phyloP scores from a whole-genome alignment of 257 asterid species.

The Solanum chmielewskii region DNA sequence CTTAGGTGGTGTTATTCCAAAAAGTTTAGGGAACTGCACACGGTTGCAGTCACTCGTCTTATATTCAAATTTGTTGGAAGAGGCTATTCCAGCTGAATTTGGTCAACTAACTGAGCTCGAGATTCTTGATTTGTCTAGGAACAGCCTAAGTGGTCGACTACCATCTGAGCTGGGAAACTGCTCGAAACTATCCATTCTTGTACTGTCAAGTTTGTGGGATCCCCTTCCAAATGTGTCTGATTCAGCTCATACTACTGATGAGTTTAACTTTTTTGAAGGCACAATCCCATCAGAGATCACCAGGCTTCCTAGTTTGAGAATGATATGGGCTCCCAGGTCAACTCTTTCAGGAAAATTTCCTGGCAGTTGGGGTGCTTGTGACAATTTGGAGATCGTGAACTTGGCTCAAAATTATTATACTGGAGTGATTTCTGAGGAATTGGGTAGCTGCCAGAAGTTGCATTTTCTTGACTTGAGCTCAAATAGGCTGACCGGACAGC shows the following conservation, averaged over 20 bases:
- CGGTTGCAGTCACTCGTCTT: slow-evolving; percentile 46
- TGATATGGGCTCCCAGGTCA: slow-evolving; percentile 90
- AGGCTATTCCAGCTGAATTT: slow-evolving; percentile 52
- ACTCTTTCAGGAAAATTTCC: slow-evolving; percentile 60
- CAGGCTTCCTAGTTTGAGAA: slow-evolving; percentile 53
- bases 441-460: slow-evolving; percentile 64
- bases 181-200: slow-evolving; percentile 49
- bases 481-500: slow-evolving; percentile 56
- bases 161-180: slow-evolving; percentile 69
- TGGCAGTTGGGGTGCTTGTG: slow-evolving; percentile 62
- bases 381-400: slow-evolving; percentile 65
- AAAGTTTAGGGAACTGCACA: slow-evolving; percentile 55
- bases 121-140: slow-evolving; percentile 77
- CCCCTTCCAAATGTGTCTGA: slow-evolving; percentile 42
- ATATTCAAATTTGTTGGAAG: slow-evolving; percentile 75
- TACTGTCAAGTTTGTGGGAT: slow-evolving; percentile 78
- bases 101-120: slow-evolving; percentile 64
- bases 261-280: slow-evolving; percentile 71
- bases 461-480: slow-evolving; percentile 75
- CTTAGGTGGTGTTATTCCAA: slow-evolving; percentile 46
- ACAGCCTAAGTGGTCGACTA: slow-evolving; percentile 61
- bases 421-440: slow-evolving; percentile 33
- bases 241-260: slow-evolving; percentile 35
- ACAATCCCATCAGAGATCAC: slow-evolving; percentile 46
- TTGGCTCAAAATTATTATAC: slow-evolving; percentile 59